Conservation (phyloP, 1,284 basidiomycete species). For the Schizophyllum amplum region DNA sequence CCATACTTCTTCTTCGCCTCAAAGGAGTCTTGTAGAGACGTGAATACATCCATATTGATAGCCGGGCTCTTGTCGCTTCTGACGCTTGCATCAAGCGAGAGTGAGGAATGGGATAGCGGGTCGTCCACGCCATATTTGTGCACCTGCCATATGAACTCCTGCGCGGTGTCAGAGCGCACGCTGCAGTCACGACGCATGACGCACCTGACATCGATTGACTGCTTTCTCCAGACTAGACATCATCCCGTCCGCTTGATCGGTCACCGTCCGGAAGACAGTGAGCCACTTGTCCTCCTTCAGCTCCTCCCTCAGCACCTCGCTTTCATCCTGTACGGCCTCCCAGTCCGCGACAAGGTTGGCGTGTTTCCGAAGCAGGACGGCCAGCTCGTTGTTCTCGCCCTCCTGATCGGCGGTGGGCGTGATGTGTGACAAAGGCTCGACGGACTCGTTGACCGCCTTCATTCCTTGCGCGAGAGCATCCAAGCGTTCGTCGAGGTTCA, state of each 20-base stretch:
- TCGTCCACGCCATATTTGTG: conserved; percentile 50
- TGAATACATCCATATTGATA: conserved; percentile 53
- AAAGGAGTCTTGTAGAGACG: conserved; percentile 60
- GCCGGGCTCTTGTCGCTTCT: conserved; percentile 44
- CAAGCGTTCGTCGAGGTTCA: conserved; percentile 73
- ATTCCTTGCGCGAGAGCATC: conserved; percentile 65
- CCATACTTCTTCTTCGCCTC: conserved; percentile 82
- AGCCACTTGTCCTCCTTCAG: conserved; percentile 95
- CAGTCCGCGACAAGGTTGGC: conserved; percentile 63
- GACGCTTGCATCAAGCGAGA: conserved; percentile 35
- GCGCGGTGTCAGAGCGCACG: conserved; percentile 1
- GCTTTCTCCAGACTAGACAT: conserved; percentile 93
- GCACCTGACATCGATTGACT: conserved; percentile 74
- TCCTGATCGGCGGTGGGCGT: conserved; percentile 39
- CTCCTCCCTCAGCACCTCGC: conserved; percentile 78
- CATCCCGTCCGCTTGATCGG: conserved; percentile 92
- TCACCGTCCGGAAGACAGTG: conserved; percentile 88
- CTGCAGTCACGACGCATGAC: conserved; percentile 16
- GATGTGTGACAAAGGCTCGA: conserved; percentile 46
- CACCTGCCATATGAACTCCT: conserved; percentile 81
- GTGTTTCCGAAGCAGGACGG: conserved; percentile 59
- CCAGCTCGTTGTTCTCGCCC: conserved; percentile 36
- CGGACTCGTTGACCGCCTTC: conserved; percentile 52
- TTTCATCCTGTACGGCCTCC: conserved; percentile 75
- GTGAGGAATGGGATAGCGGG: conserved; percentile 28